Evolutionary conservation across 352 stramenopile genomes (phyloP), one percentile per base, ranked within the genome.

Genomic region (Phytopythium litorale): DNA sequence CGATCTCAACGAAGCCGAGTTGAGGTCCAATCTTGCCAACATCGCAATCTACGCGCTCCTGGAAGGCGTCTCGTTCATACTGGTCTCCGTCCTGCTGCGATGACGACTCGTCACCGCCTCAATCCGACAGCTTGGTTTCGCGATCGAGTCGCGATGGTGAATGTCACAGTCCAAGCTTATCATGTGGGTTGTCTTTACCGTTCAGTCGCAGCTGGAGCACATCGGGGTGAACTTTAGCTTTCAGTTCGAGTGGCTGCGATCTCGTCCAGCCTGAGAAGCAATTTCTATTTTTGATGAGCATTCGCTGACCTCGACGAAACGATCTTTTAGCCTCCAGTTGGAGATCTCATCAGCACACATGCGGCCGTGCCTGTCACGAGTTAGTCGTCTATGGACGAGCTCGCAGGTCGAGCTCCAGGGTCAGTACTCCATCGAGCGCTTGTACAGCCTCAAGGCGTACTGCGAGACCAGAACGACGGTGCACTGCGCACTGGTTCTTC

Each of bases 131-230:
- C 60, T 81, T 1, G 60, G 65, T 21, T 79, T 77, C 33, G 62
- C 73, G 28, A 33, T 82, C 32, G 63, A 72, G 37, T 60, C 63
- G 16, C 73, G 78, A 62, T 78, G 67, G 65, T 49, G 67, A 30
- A 61, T 66, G 13, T 38, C 68, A 4, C 72, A 84, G 58, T 68
- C 56, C 56, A 84, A 79, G 60, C 62, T 76, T 3, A 45, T 81
- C 5, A 32, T 74, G 9, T 73, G 67, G 67, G 51, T 73, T 18
- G 45, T 64, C 11, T 64, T 68, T 25, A 58, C 63, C 7, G 59
- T 71, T 12, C 67, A 73, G 45, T 60, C 65, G 7, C 63, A 58
- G 30, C 53, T 71, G 3, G 60, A 71, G 46, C 67, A 71, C 40
- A 64, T 68, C 53, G 67, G 67, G 25, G 52, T 33, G 19, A 63